Evolutionary conservation across 371 early-diverging fungal genomes (phyloP), one percentile per base, ranked within the genome.

Genomic region (Cladochytrium tenue): DNA sequence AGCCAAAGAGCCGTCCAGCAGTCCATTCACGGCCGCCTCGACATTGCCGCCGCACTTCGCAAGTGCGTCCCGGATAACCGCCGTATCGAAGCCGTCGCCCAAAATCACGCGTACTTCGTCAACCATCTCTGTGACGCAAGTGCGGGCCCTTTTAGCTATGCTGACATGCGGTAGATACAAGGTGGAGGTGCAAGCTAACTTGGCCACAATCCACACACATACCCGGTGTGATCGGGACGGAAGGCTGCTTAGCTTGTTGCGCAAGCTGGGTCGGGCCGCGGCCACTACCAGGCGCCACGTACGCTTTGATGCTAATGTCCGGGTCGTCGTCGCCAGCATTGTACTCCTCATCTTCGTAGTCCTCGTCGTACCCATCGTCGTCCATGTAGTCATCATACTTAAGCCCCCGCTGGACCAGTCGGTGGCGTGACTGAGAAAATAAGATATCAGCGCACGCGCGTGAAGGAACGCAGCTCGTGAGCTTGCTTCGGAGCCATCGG

Each of bases 301-400:
- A 51, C 2, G 30, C 56, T 26, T 17, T 51, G 0, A 61, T 50
- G 15, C 10, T 53, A 2, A 59, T 53, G 1, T 58, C 53, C 7
- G 36, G 58, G 0, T 63, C 55, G 10, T 62, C 62, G 5, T 53
- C 62, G 43, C 85, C 84, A n/a, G 79, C 76, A 0, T 79, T 61
- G 7, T 82, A 51, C 31, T 82, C 73, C 75, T 81, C 73, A 56
- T 33, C 70, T 50, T 71, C 66, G 32, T 50, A 27, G 61, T 64
- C 50, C 23, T 67, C 71, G 7, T 33, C 63, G 32, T 63, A 57
- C 28, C 60, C 64, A 51, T 59, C 67, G 28, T 64, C 33, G 23
- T 15, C 53, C 60, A 59, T 51, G 53, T 66, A 58, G 51, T 43
- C 43, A 20, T 43, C 20, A 20, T 43, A 13, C 13, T n/a, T 5